Base-by-base conservation (phyloP, 805 yeast genomes). In the Hanseniaspora pseudoguilliermondii region DNA sequence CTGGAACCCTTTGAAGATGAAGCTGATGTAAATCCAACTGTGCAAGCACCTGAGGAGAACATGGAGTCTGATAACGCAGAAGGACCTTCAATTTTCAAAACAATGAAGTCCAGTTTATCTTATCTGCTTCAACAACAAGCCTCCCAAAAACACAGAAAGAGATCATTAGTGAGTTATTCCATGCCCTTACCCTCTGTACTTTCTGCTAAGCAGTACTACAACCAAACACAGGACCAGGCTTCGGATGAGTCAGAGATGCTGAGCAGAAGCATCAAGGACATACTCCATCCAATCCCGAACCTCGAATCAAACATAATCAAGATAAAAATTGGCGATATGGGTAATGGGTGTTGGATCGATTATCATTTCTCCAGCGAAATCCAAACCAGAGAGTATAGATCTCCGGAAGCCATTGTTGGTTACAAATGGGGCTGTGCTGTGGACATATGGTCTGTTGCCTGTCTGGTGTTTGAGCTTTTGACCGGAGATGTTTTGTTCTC, bases 401-500 rank as follows among this genome's bases (percentile, higher is more conserved):
- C 96, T 0, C 97, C 97, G 1, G 98, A 91, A 64, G 86, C 84
- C 5, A 69, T 86, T 16, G 63, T 85, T 20, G 93, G 95, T 0
- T 78, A 85, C 10, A 75, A 79, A 35, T 93, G 98, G 98, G 98
- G 98, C 0, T 89, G 95, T 53, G 82, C 91, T 55, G 83, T 95
- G 1, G 98, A 93, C 69, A 77, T 91, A 49, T 93, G 98, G 98
- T 86, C 96, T n/a, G 74, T 86, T 63, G 97, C 95, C 0, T 90
- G 97, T 70, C 71, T 93, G 63, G 74, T 86, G 0, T 93, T 93
- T 70, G 98, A 93, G 71, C 74, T 93, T 25, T 69, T 91, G 46
- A 91, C 98, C 0, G 97, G 97, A 3, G 97, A 91, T 69, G 90
- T 90, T 64, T 69, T 93, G 50, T 93, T 91, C 68, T 97, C 91